Percentiles rank a stretch among this genome's conserved stretches.
Conservation (phyloP, 139 green algal species). For the Micractinium conductrix region DNA sequence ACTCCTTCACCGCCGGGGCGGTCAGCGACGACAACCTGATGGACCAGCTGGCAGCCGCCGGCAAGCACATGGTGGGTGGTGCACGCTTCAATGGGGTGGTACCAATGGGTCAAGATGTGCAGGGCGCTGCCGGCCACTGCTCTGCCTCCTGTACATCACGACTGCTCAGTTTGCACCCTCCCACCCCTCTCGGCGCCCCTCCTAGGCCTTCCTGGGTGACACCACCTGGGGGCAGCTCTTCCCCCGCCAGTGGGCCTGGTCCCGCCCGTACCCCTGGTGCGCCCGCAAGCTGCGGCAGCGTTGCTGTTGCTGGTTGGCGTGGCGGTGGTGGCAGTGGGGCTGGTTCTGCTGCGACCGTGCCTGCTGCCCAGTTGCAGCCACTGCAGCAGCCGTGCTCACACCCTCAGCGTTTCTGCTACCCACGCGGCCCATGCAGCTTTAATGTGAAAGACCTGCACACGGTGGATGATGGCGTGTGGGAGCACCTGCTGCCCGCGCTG, state of each 20-base stretch:
- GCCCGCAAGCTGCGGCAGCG: too few species aligned
- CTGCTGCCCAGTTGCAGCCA: too few species aligned
- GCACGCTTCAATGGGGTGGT: neutral
- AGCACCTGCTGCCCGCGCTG: constrained; percentile 57
- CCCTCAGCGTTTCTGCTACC: too few species aligned
- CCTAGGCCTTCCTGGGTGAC: constrained; percentile 82
- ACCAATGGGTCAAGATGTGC: neutral
- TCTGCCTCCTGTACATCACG: neutral
- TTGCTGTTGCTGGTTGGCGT: too few species aligned
- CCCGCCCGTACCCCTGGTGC: constrained; percentile 87
- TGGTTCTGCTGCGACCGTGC: too few species aligned
- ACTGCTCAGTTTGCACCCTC: neutral
- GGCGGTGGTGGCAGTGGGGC: too few species aligned
- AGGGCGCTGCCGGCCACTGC: neutral
- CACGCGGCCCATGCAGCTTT: too few species aligned
- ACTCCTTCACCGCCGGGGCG: constrained; percentile 78
- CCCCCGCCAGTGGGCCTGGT: constrained; percentile 58
- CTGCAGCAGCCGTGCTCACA: too few species aligned
- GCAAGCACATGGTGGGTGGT: constrained; percentile 60
- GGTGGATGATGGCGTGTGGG: constrained; percentile 91
- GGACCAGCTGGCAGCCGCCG: constrained; percentile 70
- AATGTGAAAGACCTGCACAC: constrained; percentile 95
- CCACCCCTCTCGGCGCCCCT: neutral
- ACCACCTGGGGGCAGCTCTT: constrained; percentile 94
- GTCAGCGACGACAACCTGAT: constrained; percentile 95